A percentile compares a stretch with the other conserved stretches of the same genome.
phyloP scores from a whole-genome alignment of 2,329 filamentous ascomycete genomes.

The Colletotrichum sp. region DNA sequence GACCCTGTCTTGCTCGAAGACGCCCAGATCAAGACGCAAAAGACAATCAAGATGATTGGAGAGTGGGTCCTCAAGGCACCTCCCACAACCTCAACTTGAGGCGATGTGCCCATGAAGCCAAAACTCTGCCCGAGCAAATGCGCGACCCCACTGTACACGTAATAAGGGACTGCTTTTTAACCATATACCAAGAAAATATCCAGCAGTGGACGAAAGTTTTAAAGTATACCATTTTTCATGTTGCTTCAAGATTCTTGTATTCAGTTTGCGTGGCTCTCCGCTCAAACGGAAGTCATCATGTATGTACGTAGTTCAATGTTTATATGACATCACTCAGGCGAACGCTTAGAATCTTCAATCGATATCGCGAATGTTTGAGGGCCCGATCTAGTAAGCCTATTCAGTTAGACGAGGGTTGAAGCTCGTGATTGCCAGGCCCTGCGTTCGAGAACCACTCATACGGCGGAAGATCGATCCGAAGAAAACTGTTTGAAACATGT shows the following conservation, averaged over 20 bases:
- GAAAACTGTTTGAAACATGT: accelerated
- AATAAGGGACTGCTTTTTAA: not conserved
- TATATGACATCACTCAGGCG: not conserved
- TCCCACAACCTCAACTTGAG: not conserved
- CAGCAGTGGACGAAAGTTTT: not conserved
- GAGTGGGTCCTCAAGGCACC: slow-evolving; percentile 27
- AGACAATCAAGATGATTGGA: slow-evolving; percentile 27
- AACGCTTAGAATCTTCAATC: not conserved
- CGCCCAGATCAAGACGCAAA: slow-evolving; percentile 26
- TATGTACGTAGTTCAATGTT: not conserved
- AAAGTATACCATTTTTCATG: not conserved
- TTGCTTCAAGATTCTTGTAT: not conserved
- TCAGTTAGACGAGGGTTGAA: not conserved
- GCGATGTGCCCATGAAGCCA: too few species aligned
- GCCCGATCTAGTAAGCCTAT: not conserved
- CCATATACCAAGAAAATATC: not conserved
- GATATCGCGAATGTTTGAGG: accelerated
- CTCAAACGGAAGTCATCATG: not conserved
- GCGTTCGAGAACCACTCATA: not conserved
- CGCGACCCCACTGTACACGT: not conserved
- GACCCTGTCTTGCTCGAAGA: slow-evolving; percentile 27
- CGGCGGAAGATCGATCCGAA: too few species aligned
- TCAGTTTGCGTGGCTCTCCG: not conserved
- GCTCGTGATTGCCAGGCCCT: too few species aligned
- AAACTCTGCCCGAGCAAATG: not conserved